Percentiles rank a stretch among this genome's conserved stretches.
Evolutionary conservation across 2,329 filamentous ascomycete species (phyloP).

Genomic region (Beauveria rudraprayagi): DNA sequence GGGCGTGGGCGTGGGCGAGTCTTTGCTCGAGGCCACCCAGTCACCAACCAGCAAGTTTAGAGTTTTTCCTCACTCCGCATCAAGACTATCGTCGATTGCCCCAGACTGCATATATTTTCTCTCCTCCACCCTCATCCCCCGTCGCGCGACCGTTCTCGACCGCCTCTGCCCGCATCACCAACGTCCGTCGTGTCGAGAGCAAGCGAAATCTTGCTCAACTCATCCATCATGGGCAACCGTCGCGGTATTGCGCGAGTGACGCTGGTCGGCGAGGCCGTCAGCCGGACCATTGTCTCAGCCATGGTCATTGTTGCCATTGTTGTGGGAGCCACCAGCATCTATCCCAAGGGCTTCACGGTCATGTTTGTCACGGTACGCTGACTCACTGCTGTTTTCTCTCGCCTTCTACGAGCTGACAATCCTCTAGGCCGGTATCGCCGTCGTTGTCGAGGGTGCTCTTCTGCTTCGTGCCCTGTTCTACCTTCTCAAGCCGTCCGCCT

Average conservation of each 20-base stretch:
- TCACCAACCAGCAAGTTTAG: background rate
- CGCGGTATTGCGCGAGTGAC: constrained; percentile 7
- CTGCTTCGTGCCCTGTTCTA: constrained; percentile 5
- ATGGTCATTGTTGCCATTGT: constrained; percentile 9
- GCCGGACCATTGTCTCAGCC: constrained; percentile 3
- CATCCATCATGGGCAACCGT: constrained; percentile 8
- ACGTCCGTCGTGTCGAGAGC: background rate
- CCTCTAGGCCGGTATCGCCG: constrained; percentile 3
- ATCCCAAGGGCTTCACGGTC: constrained; percentile 8
- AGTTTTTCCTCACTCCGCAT: constrained; percentile 9
- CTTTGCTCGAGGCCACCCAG: background rate
- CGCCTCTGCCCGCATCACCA: background rate
- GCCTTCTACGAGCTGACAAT: background rate
- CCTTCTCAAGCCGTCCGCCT: constrained; percentile 8
- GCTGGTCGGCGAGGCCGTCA: constrained; percentile 1
- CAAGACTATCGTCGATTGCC: background rate
- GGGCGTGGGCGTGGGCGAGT: background rate
- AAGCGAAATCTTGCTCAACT: background rate
- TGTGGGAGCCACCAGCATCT: constrained; percentile 8
- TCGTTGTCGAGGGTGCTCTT: background rate
- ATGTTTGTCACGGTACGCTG: constrained; percentile 6
- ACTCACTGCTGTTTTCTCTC: background rate
- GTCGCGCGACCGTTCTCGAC: background rate
- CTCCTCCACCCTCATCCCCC: background rate
- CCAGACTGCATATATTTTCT: background rate